Base-by-base conservation (phyloP, 345 rosid species). In the Psidium friedrichsthalianum region DNA sequence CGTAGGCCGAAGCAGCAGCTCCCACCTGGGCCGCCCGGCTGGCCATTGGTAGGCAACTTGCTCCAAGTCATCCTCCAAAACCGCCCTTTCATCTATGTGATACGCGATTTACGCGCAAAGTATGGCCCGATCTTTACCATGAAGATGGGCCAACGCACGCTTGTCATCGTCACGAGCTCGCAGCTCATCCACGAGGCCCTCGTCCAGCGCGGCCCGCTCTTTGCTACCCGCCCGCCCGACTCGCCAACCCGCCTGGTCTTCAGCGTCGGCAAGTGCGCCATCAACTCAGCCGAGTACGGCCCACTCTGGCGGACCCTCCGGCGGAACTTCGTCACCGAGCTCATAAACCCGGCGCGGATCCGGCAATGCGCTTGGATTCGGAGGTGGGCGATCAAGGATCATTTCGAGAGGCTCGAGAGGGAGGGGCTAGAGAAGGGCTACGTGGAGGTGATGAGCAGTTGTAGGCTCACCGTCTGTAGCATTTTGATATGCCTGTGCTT, bases 61-160 rank as follows among this genome's bases (percentile, higher is more conserved):
- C 84, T 92, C 83, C 98, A 95, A 84, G 89, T 97, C 87, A 91
- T 95, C 87, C 93, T 93, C 86, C 91, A 96, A 54, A 91, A 95
- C 51, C 95, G 94, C 6, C 97, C 95, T 84, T 97, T 96, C 92
- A 90, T 97, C 69, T 97, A 91, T 27, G 13, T 91, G 14, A 81
- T 93, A 51, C 92, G 95, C 56, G 98, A 96, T 87, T 86, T 96
- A 85, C 98, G 98, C 61, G 84, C 83, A 53, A 93, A 85, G 83
- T 97, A 93, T 32, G 98, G 99, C 82, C 96, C 98, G 51, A 96
- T 97, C 81, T 97, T 97, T 92, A 94, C 96, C 87, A 89, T 97
- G 96, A 94, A 92, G 61, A 96, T 97, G 98, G 99, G 99, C 32
- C 98, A 97, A 85, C 96, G 98, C 12, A 95, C 94, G n/a, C 88